Base-by-base conservation (phyloP, 768 basidiomycete species). In the Amanita polypyramis region DNA sequence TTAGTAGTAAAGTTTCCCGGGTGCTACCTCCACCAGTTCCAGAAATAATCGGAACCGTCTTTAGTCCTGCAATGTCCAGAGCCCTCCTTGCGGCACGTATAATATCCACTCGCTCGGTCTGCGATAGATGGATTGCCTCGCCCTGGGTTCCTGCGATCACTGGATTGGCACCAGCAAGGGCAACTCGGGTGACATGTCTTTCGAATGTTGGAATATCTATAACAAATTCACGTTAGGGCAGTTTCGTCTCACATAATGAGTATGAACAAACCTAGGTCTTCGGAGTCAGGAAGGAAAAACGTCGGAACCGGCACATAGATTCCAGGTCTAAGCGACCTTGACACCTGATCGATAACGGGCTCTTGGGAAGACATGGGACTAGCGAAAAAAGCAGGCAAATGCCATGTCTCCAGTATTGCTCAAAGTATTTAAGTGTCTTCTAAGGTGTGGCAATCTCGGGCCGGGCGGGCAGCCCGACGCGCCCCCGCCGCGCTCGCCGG, bases 1-100 rank as follows among this genome's bases (percentile, higher is more conserved):
- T 76, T 17, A 93, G 68, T 49, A 81, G 70, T 40, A 95, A 69
- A 27, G 89, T 89, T 61, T 88, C 90, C 44, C 85, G 75, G 8
- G 90, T 92, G 63, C 86, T 87, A 32, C 80, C 81, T 9, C 79
- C 79, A 6, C 91, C 89, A 14, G 89, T 90, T 37, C 92, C 93
- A 46, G 77, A 82, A 55, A 93, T 79, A 43, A 91, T 69, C 15
- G 90, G 88, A 10, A 82, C 63, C 33, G 73, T 54, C 10, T 54
- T 43, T 19, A 87, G 64, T 1, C 79, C 82, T 12, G 76, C 79
- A 9, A 64, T 65, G 57, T 95, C 89, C 39, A 95, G 72, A 0
- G 79, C 82, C 45, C 72, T 72, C 35, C 93, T 77, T 17, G 83
- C 81, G 2, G 77, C 70, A 46, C 68, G 74, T 60, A 91, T 79